phyloP scores from a whole-genome alignment of 2,329 filamentous ascomycete genomes.

The Fusarium neocosmosporiellum region DNA sequence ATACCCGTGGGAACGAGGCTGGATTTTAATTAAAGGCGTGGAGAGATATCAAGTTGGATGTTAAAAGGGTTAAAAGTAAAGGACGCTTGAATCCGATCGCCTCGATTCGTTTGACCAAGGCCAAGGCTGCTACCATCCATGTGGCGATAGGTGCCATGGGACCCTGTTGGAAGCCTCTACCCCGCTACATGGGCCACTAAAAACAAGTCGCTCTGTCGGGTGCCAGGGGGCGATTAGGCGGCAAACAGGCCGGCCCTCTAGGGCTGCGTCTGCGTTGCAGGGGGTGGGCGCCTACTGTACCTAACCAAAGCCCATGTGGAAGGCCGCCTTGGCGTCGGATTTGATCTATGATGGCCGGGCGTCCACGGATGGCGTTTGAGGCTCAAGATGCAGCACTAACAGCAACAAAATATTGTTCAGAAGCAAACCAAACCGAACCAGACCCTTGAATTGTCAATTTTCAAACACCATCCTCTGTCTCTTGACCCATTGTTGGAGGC shows the following conservation, averaged over 20 bases:
- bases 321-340: not conserved
- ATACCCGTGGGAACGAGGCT: not conserved
- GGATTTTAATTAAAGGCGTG: not conserved
- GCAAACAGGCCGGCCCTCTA: slow-evolving; percentile 8
- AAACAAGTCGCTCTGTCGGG: slow-evolving; percentile 7
- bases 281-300: not conserved
- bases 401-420: not conserved
- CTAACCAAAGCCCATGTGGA: not conserved
- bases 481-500: slow-evolving; percentile 25
- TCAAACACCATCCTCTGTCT: slow-evolving; percentile 36
- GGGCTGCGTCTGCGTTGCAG: slow-evolving; percentile 13
- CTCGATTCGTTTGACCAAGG: slow-evolving; percentile 25
- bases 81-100: slow-evolving; percentile 19
- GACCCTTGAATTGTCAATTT: slow-evolving; percentile 36
- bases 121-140: slow-evolving; percentile 19
- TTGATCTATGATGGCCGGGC: not conserved
- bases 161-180: slow-evolving; percentile 33
- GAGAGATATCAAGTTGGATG: slow-evolving; percentile 13
- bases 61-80: slow-evolving; percentile 1
- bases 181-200: slow-evolving; percentile 27
- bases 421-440: slow-evolving; percentile 21
- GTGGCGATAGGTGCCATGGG: slow-evolving; percentile 25
- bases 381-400: not conserved
- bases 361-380: not conserved
- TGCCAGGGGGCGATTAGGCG: slow-evolving; percentile 11